These are phyloP conservation scores for Pyronema omphalodes DNA, from an alignment of 495 filamentous ascomycete genomes.

Conservation along the genomic window DNA sequence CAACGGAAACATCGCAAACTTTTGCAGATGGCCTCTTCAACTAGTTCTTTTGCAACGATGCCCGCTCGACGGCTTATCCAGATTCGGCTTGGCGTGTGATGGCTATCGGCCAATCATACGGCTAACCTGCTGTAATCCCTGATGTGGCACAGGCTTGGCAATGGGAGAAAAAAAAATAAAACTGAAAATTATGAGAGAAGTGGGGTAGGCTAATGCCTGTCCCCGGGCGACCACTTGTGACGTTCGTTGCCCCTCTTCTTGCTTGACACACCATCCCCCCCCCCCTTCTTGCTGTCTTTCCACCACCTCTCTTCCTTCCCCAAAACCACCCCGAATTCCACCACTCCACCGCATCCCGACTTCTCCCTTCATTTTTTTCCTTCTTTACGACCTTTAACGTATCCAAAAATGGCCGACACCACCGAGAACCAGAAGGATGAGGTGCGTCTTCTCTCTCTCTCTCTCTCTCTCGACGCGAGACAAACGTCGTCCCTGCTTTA, in stretches of 20 bases:
- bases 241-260: slow-evolving; percentile 14
- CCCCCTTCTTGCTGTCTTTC: slow-evolving; percentile 10
- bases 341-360: slow-evolving; percentile 4
- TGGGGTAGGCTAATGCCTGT: not conserved
- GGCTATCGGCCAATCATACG: too few relatives aligned
- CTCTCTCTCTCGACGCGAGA: not conserved
- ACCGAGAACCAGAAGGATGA: slow-evolving; percentile 44
- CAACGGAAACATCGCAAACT: too few relatives aligned
- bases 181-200: not conserved
- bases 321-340: not conserved
- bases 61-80: too few relatives aligned
- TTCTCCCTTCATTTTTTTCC: slow-evolving; percentile 15
- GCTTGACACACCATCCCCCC: slow-evolving; percentile 8
- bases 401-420: slow-evolving; percentile 37
- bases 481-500: too few relatives aligned
- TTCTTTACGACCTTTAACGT: slow-evolving; percentile 16
- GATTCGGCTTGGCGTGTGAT: too few relatives aligned
- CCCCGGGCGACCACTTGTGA: not conserved
- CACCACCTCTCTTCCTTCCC: slow-evolving; percentile 21
- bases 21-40: too few relatives aligned
- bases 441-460: slow-evolving; percentile 13
- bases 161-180: not conserved
- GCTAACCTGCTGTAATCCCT: too few relatives aligned
- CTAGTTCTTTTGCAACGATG: too few relatives aligned
- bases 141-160: too few relatives aligned